Percentiles rank a stretch among this genome's conserved stretches.
Evolutionary conservation across 306 rosid genomes (phyloP).

Genomic region (Trifolium dubium): DNA sequence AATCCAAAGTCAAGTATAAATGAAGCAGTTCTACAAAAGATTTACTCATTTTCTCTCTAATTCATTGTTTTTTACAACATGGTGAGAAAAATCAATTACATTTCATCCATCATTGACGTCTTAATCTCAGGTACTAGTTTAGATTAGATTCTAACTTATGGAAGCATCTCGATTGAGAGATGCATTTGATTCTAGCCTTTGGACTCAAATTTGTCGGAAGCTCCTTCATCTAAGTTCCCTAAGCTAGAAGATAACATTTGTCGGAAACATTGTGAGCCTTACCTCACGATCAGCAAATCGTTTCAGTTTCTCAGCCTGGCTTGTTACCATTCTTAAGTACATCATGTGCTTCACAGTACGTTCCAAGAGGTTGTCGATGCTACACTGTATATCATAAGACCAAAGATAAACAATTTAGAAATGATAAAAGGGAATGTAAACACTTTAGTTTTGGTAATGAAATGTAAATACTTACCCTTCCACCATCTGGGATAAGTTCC

Average conservation of each 20-base stretch:
- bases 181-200: neutral
- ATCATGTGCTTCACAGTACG: slow-evolving; percentile 78
- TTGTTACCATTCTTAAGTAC: slow-evolving; percentile 63
- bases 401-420: slow-evolving; percentile 1
- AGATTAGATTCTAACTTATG: neutral
- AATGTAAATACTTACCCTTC: slow-evolving; percentile 56
- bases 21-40: neutral
- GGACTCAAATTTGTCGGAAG: too few relatives aligned
- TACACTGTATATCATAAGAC: slow-evolving; percentile 66
- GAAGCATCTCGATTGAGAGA: neutral
- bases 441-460: neutral
- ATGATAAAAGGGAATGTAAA: neutral
- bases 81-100: neutral
- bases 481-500: slow-evolving; percentile 85
- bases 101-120: slow-evolving; percentile 11
- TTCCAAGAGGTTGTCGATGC: slow-evolving; percentile 90
- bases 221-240: neutral
- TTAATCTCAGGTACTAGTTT: neutral
- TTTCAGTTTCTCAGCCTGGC: slow-evolving; percentile 74
- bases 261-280: slow-evolving; percentile 1
- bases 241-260: neutral
- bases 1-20: slow-evolving; percentile 37
- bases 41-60: neutral
- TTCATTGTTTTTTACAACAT: neutral
- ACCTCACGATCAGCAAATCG: slow-evolving; percentile 55